phyloP scores from a whole-genome alignment of 2,329 filamentous ascomycete genomes.

The Claviceps africana region DNA sequence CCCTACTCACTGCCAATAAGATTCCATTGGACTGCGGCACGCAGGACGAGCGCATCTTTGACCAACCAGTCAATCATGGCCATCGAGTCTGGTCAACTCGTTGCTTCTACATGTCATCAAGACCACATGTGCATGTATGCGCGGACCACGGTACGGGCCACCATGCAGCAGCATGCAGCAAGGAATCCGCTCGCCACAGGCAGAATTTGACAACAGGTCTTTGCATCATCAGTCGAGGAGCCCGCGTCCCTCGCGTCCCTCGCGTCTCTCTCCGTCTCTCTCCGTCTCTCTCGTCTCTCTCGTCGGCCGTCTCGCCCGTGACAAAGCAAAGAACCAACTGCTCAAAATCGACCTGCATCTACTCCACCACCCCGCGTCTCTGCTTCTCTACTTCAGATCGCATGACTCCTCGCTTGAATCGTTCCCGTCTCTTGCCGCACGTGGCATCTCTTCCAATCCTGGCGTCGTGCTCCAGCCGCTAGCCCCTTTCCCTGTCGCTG shows the following conservation, averaged over 20 bases:
- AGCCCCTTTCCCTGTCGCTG: not conserved
- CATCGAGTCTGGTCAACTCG: not conserved
- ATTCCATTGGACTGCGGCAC: not conserved
- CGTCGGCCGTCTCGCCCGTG: not conserved
- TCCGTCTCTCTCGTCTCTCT: not conserved
- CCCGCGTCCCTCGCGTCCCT: not conserved
- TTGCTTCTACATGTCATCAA: not conserved
- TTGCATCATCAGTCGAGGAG: not conserved
- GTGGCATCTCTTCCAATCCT: not conserved
- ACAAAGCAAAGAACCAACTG: too few species aligned
- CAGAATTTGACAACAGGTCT: not conserved
- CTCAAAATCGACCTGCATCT: conserved; percentile 4
- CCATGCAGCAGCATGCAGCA: conserved; percentile 3
- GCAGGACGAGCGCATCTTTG: not conserved
- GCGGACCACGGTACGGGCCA: not conserved
- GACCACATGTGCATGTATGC: not conserved
- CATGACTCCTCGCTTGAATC: not conserved
- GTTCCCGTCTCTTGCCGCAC: not conserved
- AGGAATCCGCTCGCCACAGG: conserved; percentile 1
- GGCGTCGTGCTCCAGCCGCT: not conserved
- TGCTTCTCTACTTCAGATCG: not conserved
- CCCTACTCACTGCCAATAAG: not conserved
- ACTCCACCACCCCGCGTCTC: not conserved
- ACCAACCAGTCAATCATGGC: not conserved
- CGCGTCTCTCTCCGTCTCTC: too few species aligned